Conservation (phyloP, 192 early-diverging fungal species). For the Kappamyces sp. region DNA sequence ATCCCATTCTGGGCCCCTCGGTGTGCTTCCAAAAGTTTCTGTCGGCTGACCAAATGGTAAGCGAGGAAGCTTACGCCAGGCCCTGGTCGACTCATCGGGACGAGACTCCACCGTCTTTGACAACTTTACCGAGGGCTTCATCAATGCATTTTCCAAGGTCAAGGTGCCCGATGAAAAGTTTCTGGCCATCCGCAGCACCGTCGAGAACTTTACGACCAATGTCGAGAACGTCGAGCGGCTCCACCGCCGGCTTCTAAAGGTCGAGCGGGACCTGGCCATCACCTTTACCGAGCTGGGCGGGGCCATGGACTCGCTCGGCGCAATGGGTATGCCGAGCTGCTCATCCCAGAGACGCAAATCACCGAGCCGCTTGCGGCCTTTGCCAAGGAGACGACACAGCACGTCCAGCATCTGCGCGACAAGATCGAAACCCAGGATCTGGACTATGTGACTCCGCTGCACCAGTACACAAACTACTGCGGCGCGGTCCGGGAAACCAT, state of each 20-base stretch:
- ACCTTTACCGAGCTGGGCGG: conserved; percentile 78
- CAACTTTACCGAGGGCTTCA: conserved; percentile 70
- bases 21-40: conserved; percentile 71
- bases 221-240: conserved; percentile 78
- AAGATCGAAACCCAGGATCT: conserved; percentile 52
- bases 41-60: conserved; percentile 62
- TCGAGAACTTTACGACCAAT: conserved; percentile 84
- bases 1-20: conserved; percentile 72
- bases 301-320: conserved; percentile 66
- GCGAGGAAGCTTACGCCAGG: conserved; percentile 1
- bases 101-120: conserved; percentile 62
- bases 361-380: conserved; percentile 69
- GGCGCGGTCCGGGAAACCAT: conserved; percentile 71
- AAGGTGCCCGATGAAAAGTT: conserved; percentile 83
- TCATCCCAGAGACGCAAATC: conserved; percentile 61
- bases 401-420: not conserved
- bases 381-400: conserved; percentile 24
- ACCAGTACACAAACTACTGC: conserved; percentile 82
- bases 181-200: conserved; percentile 68
- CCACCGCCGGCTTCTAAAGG: conserved; percentile 56
- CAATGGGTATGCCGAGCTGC: conserved; percentile 39
- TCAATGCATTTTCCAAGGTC: conserved; percentile 88
- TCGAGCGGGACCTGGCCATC: conserved; percentile 69
- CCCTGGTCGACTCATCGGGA: not conserved
- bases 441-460: conserved; percentile 68